Evolutionary conservation across 2,329 filamentous ascomycete species (phyloP).

Genomic region (Botrytis fabae): DNA sequence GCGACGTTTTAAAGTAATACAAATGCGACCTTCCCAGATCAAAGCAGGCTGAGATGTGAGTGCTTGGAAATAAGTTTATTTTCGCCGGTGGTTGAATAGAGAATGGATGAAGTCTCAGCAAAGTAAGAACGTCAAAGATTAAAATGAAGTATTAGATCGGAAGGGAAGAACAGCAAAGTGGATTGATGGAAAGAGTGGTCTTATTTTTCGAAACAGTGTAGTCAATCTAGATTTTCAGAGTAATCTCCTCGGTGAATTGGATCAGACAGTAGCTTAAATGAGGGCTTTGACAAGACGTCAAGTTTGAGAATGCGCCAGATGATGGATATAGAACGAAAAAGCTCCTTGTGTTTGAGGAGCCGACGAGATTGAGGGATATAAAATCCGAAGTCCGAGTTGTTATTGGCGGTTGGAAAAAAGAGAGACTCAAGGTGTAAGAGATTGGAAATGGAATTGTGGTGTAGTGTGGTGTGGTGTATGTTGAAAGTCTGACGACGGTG

Average conservation of each 20-base stretch:
- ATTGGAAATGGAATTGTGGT: neutral
- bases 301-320: slow-evolving; percentile 11
- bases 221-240: neutral
- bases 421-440: neutral
- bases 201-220: slow-evolving; percentile 5
- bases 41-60: slow-evolving; percentile 2
- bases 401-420: neutral
- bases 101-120: slow-evolving; percentile 15
- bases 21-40: slow-evolving; percentile 13
- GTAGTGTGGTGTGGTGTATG: neutral
- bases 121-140: slow-evolving; percentile 9
- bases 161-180: neutral
- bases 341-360: neutral
- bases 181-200: neutral
- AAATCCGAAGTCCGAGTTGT: neutral
- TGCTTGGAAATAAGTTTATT: neutral
- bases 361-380: neutral
- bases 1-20: slow-evolving; percentile 14
- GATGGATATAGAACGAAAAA: neutral
- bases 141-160: neutral
- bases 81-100: neutral
- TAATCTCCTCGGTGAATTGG: neutral
- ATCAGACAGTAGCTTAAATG: slow-evolving; percentile 2
- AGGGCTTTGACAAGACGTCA: slow-evolving; percentile 8
- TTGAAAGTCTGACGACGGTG: neutral